Base-by-base conservation (phyloP, 2,329 filamentous ascomycete species). In the Nemania sp. region DNA sequence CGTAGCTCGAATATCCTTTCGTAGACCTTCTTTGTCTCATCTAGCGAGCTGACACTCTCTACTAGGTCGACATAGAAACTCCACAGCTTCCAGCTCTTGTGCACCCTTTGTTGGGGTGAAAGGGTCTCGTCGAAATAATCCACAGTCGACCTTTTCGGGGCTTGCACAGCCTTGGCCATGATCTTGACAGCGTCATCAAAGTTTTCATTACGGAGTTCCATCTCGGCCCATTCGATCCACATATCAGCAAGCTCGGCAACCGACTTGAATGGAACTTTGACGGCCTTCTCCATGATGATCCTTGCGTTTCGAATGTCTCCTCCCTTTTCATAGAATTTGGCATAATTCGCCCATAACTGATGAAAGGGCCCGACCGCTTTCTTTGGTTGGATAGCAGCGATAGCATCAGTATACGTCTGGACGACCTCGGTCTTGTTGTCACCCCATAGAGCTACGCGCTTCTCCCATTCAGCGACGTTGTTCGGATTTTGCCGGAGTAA, bases 61-160 rank as follows among this genome's bases (percentile, higher is more conserved):
- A 99, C 94, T 1, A 99, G 88, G 79, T 99, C 96, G 47, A 99
- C 94, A 75, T 99, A 99, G 84, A 99, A 99, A 81, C 94, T 97
- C 96, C 96, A 99, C 11, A 99, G 83, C 80, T 98, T 99, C 96
- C 96, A 99, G 78, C 93, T 97, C 85, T 99, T 99, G 83, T 99
- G 96, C 2, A 99, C 93, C 70, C 97, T 89, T 82, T 98, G 96
- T 79, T 99, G 96, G 3, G 96, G 95, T 1, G 93, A 94, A 6
- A 99, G 84, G 0, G 89, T 93, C 78, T 99, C 97, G 78, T 99
- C 96, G 77, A 98, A 99, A 79, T 98, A 99, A 82, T 99, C 96
- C n/a, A 99, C 94, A 1, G 90, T 97, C n/a, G 95, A 98, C 72
- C 93, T 86, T 80, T 98, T 98, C 0, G 96, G 94, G n/a, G 96